Evolutionary conservation across 805 yeast genomes (phyloP), one percentile per base, ranked within the genome.

Genomic region (Metschnikowia chrysomelidarum): DNA sequence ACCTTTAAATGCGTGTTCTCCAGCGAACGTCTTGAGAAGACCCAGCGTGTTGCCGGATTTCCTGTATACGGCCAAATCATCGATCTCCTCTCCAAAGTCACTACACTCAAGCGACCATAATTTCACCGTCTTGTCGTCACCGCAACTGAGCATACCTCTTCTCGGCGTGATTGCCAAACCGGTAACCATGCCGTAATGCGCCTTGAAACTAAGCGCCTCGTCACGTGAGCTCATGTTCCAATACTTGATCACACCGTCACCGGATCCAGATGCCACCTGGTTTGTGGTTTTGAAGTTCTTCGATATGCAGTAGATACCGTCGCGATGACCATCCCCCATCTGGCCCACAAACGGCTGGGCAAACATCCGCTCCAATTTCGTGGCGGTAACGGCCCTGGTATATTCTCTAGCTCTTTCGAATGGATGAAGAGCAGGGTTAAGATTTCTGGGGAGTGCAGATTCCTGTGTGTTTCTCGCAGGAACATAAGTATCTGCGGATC

Each of bases 321-420:
- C 98, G 38, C 91, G 69, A 56, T 94, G 98, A 7, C 98, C 98
- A 42, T 77, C 75, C 3, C 99, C 99, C 23, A 93, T 64, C 56
- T 93, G 98, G 1, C 95, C 96, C 14, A 94, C 72, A 60, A 93
- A 93, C 2, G 99, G 99, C 55, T 89, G 89, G 0, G 99, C 98
- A 73, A 93, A 93, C 85, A 93, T 82, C 48, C 97, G 75, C 56
- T 91, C 98, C 64, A 93, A 60, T 57, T 93, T 93, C 11, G 98
- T 89, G 18, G 98, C 98, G 38, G 87, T 91, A 34, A 93, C 64
- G 0, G 98, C 98, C 47, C 89, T 77, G 13, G 97, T 86, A 54
- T 93, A 93, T 62, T 93, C 98, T 56, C 98, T 74, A 5, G 98
- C 97, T 50, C 98, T 73, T 63, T 93, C 98, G 54, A 93, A 91